Evolutionary conservation across 768 basidiomycete genomes (phyloP).

Genomic region (Cystobasidium onofrii): DNA sequence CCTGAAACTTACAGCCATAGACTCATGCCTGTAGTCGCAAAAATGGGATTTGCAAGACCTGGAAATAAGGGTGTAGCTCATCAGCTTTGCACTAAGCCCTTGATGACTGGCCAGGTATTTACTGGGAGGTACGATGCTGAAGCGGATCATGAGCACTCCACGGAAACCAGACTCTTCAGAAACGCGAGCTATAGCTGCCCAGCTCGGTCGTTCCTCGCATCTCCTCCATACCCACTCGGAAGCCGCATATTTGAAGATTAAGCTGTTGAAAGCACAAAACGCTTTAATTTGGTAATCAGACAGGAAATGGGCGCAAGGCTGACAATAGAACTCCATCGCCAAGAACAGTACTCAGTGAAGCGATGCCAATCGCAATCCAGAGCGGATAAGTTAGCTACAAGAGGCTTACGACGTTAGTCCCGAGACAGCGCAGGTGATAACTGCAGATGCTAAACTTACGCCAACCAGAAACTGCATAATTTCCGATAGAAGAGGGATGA

Average conservation of each 20-base stretch:
- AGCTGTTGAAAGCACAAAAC: not conserved
- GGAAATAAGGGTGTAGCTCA: not conserved
- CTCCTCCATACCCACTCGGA: not conserved
- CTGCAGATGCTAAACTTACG: not conserved
- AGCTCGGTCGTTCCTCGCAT: not conserved
- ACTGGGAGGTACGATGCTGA: not conserved
- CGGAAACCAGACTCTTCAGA: not conserved
- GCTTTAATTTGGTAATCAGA: not conserved
- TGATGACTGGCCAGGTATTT: too few species aligned
- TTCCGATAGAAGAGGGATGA: not conserved
- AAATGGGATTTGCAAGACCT: not conserved
- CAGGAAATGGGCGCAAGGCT: not conserved
- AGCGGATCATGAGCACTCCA: not conserved
- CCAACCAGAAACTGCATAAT: conserved; percentile 1
- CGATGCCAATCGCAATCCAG: not conserved
- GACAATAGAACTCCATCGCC: not conserved
- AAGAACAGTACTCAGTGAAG: not conserved
- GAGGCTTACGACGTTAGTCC: not conserved
- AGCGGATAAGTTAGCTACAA: not conserved
- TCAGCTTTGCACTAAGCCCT: too few species aligned
- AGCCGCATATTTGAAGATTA: not conserved
- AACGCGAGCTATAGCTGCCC: not conserved
- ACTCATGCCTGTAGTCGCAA: not conserved
- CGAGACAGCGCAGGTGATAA: too few species aligned
- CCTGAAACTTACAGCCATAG: not conserved